Evolutionary conservation across 495 filamentous ascomycete genomes (phyloP), one percentile per base, ranked within the genome.

Genomic region (Penicillium roqueforti): DNA sequence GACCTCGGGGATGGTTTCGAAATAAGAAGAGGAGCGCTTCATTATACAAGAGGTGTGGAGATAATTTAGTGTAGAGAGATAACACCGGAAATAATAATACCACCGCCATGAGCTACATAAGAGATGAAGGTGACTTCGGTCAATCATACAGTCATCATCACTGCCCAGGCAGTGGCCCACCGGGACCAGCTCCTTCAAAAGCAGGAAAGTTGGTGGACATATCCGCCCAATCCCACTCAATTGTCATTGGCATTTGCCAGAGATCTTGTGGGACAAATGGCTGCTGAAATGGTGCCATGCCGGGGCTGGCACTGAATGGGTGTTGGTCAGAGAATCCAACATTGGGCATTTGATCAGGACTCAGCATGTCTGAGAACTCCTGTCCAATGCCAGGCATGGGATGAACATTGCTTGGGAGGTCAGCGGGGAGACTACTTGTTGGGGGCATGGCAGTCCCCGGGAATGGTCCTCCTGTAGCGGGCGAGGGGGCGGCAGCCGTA

Each of bases 171-270:
- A 63, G 62, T 26, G 55, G 61, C 4, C 61, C 64, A 37, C 56
- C 53, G 9, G 59, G 44, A 31, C 59, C 58, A 25, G 52, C 53
- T 22, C 63, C 66, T 49, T 71, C 74, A 42, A 77, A 75, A 6
- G 68, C 58, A 16, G 73, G 72, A 34, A 76, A 71, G 41, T 83
- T 87, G 10, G 63, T 67, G 22, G 73, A 71, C 81, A 93, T 87
- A 65, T 96, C 91, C 0, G 90, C 91, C 93, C 95, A 97, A 64
- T 97, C 90, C 95, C 95, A 98, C 65, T 97, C 95, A 19, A 97
- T 80, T 13, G 89, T 93, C 85, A 96, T 95, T 9, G 91, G 88
- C 83, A 96, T 87, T 68, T 91, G 87, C 88, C 92, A 98, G 47
- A 98, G 72, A 76, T 97, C 95, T 61, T 92, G 91, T n/a, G 93